A percentile compares a stretch with the other conserved stretches of the same genome.
These are phyloP conservation scores for Neurospora sp. DNA, from an alignment of 495 filamentous ascomycete genomes.

Conservation along the genomic window DNA sequence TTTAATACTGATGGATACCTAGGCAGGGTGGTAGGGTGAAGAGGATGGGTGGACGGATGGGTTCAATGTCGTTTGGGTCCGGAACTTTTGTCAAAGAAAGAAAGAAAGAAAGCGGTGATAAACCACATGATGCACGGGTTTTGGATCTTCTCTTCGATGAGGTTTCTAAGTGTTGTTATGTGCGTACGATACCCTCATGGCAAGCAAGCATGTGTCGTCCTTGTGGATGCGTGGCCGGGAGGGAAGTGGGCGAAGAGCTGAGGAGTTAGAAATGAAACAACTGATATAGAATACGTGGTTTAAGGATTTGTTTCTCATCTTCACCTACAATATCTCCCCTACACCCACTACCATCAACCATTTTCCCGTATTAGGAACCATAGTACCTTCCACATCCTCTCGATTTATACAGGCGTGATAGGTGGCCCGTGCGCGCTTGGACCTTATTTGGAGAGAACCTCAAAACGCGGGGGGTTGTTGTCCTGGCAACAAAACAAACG, in stretches of 20 bases:
- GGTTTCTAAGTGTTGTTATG: not conserved
- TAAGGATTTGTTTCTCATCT: not conserved
- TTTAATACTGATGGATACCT: not conserved
- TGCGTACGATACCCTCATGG: not conserved
- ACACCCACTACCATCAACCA: not conserved
- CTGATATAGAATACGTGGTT: not conserved
- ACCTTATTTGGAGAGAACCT: not conserved
- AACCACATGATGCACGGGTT: not conserved
- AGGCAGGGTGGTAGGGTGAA: not conserved
- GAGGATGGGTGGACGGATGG: not conserved
- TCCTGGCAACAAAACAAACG: slow-evolving; percentile 5
- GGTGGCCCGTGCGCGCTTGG: not conserved
- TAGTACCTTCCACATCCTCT: not conserved
- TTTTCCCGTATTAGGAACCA: not conserved
- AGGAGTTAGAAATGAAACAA: not conserved
- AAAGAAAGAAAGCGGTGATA: not conserved
- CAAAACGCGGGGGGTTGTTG: slow-evolving; percentile 9
- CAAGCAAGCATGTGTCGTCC: not conserved
- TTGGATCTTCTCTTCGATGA: not conserved
- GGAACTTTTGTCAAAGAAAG: not conserved
- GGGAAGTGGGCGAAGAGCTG: not conserved
- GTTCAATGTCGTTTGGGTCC: not conserved
- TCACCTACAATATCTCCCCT: not conserved
- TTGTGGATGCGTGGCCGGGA: not conserved
- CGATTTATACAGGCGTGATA: not conserved